Evolutionary conservation across 768 basidiomycete genomes (phyloP).

Genomic region (Lyophyllum shimeji): DNA sequence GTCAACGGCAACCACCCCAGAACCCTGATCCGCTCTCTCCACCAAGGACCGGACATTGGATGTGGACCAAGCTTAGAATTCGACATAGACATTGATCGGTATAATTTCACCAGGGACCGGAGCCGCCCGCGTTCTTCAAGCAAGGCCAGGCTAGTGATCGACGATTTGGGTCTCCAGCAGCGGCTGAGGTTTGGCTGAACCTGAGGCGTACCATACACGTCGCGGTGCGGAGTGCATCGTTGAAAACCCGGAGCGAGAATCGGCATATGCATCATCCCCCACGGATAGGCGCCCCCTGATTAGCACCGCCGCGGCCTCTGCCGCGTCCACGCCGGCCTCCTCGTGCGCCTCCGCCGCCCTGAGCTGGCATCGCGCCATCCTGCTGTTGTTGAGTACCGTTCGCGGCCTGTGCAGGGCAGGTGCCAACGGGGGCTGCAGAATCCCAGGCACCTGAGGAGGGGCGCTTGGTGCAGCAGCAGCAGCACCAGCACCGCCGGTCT

Average conservation of each 20-base stretch:
- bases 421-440: slow-evolving; percentile 24
- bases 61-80: background rate
- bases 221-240: background rate
- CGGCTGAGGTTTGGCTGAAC: background rate
- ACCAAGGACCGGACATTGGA: background rate
- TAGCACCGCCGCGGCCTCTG: slow-evolving; percentile 13
- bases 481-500: background rate
- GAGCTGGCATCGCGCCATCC: background rate
- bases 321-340: slow-evolving; percentile 17
- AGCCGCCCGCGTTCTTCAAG: background rate
- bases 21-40: background rate
- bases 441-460: slow-evolving; percentile 25
- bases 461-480: slow-evolving; percentile 1
- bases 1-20: background rate
- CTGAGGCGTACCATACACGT: background rate
- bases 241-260: background rate
- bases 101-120: no score
- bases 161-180: background rate
- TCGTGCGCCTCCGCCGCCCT: slow-evolving; percentile 1
- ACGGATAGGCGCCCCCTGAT: background rate
- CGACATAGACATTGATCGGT: no score
- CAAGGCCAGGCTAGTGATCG: background rate
- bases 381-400: background rate
- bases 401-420: background rate
- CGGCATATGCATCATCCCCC: background rate